Base-by-base conservation (phyloP, 306 rosid species). In the Begonia fuchsioides region DNA sequence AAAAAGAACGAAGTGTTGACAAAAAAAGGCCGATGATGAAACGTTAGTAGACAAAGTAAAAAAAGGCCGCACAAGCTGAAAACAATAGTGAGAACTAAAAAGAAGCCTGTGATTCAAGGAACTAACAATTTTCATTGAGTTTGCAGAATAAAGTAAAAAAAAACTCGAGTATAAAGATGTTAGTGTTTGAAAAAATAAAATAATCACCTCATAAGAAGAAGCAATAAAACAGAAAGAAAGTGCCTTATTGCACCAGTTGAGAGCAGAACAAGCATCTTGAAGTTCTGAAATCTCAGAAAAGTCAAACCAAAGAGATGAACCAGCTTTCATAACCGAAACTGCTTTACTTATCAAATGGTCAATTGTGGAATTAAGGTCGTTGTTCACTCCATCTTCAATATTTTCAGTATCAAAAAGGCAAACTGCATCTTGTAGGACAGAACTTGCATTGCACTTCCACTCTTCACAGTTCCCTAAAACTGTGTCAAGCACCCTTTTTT, bases 171-270 rank as follows among this genome's bases (percentile, higher is more conserved):
- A 26, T 26, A 26, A 26, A 26, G 35, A 26, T 1, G 35, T 26
- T 26, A 26, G 35, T 5, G 35, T 26, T 26, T n/a, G 7, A 26
- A 26, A 47, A 51, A 52, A 14, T 12, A 54, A 47, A 71, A 50
- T 18, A 43, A 39, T 67, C 66, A 88, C 97, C 97, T 84, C 72
- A 55, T 74, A 75, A 57, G 86, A 48, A 61, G 95, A 83, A 76
- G 74, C 64, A 61, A 47, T 45, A 46, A 65, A 61, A 67, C 82
- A 69, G 61, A 81, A 77, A 50, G 77, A 68, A 66, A 88, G 69
- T 62, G 77, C 86, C 61, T 68, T 78, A 71, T 62, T 72, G 79
- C 97, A 88, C 93, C 93, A 88, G 49, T 64, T 74, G 55, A 88
- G 72, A 26, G 81, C 59, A 62, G 78, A 78, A 79, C 80, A 70